A percentile compares a stretch with the other conserved stretches of the same genome.
Evolutionary conservation across 495 filamentous ascomycete species (phyloP).

Genomic region (Astrothelium macrocarpum): DNA sequence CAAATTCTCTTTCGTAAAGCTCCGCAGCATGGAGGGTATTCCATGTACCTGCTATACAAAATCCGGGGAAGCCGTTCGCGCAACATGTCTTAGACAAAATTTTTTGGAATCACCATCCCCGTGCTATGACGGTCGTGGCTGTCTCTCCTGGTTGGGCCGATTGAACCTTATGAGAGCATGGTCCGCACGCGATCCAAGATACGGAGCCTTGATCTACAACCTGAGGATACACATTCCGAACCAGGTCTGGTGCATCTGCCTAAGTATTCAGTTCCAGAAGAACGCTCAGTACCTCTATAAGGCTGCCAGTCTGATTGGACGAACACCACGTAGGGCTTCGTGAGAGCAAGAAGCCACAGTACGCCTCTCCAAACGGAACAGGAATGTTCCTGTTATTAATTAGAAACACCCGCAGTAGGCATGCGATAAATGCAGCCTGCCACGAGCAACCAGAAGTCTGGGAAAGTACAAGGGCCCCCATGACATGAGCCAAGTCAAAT

Average conservation of each 20-base stretch:
- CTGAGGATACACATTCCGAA: neutral
- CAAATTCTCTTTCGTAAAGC: neutral
- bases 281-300: no score
- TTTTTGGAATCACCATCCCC: neutral
- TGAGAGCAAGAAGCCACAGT: neutral
- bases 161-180: neutral
- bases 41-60: neutral
- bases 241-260: neutral
- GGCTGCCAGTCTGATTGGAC: no score
- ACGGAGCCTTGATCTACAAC: neutral
- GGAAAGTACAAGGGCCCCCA: no score
- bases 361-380: neutral
- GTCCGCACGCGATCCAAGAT: neutral
- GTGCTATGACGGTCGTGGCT: neutral
- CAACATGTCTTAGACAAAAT: neutral
- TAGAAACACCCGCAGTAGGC: neutral
- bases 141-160: neutral
- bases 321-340: no score
- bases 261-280: neutral
- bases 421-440: neutral
- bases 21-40: neutral
- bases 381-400: neutral
- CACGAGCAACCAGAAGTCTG: neutral
- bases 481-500: no score
- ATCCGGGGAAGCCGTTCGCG: neutral